Evolutionary conservation across 345 rosid genomes (phyloP).

Genomic region (Gossypium anomalum): DNA sequence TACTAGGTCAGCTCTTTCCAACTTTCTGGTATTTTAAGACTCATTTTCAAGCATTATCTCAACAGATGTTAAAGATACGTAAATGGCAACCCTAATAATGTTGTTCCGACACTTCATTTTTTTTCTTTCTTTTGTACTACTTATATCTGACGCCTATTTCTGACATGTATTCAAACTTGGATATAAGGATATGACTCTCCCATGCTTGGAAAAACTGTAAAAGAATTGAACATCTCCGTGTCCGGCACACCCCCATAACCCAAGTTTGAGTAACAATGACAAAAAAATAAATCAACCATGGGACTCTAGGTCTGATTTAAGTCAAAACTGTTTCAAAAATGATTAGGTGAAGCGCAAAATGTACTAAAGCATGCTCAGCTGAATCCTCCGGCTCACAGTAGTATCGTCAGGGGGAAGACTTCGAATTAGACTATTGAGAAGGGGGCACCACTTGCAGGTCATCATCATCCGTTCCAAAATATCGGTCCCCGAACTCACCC

Average conservation of each 20-base stretch:
- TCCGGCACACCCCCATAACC: background rate
- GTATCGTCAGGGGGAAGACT: background rate
- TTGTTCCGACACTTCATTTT: no score
- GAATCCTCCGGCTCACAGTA: background rate
- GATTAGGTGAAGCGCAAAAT: conserved; percentile 1
- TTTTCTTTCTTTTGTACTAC: no score
- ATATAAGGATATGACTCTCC: background rate
- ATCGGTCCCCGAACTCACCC: conserved; percentile 98
- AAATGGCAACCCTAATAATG: background rate
- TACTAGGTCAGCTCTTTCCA: background rate
- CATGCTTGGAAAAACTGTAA: background rate
- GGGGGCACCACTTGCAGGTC: conserved; percentile 36
- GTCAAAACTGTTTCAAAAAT: conserved; percentile 41
- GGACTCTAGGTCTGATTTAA: conserved; percentile 13
- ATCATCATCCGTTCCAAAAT: conserved; percentile 93
- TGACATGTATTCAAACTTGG: no score
- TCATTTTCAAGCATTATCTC: background rate
- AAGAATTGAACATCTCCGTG: background rate
- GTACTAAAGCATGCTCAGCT: conserved; percentile 4
- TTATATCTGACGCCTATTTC: no score
- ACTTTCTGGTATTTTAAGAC: conserved; percentile 11
- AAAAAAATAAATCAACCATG: conserved; percentile 2
- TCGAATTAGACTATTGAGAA: conserved; percentile 9
- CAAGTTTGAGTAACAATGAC: background rate
- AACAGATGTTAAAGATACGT: background rate